These are phyloP conservation scores for Coemansia sp. DNA, from an alignment of 192 early-diverging fungal genomes.

Conservation along the genomic window DNA sequence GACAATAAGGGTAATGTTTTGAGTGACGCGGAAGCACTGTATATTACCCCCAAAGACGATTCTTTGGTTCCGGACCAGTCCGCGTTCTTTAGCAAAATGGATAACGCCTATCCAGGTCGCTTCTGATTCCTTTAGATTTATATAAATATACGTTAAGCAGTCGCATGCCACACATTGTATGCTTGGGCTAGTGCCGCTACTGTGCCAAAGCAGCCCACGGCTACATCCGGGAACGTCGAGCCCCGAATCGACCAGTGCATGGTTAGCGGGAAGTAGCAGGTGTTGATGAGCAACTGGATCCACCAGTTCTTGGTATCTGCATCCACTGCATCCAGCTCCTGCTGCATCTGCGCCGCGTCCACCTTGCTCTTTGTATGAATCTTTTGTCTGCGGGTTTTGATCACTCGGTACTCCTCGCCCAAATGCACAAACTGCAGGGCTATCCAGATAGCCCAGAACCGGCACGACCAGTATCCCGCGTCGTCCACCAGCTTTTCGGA, in stretches of 20 bases:
- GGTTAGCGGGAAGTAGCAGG: constrained; percentile 89
- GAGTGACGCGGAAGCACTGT: constrained; percentile 67
- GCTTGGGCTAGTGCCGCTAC: constrained; percentile 84
- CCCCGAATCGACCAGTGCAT: constrained; percentile 89
- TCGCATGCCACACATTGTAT: constrained; percentile 77
- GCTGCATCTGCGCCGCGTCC: constrained; percentile 60
- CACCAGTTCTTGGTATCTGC: constrained; percentile 60
- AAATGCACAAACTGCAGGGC: constrained; percentile 85
- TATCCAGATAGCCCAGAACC: constrained; percentile 95
- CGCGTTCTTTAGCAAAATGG: constrained; percentile 16
- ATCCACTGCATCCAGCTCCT: constrained; percentile 63
- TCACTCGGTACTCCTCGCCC: constrained; percentile 61
- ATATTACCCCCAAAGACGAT: constrained; percentile 58
- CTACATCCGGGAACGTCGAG: constrained; percentile 85
- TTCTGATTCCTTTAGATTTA: constrained; percentile 15
- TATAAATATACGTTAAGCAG: constrained; percentile 39
- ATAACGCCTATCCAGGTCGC: constrained; percentile 36
- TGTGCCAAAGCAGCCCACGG: constrained; percentile 91
- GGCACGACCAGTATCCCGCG: constrained; percentile 89
- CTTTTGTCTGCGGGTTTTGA: constrained; percentile 50
- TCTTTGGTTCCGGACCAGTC: constrained; percentile 33
- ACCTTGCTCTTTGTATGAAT: constrained; percentile 61
- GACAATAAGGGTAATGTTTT: constrained; percentile 57
- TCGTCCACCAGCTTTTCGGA: constrained; percentile 68
- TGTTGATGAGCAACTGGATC: constrained; percentile 80